Base-by-base conservation (phyloP, 169 alveolate genomes). In the Ichthyophthirius multifiliis region DNA sequence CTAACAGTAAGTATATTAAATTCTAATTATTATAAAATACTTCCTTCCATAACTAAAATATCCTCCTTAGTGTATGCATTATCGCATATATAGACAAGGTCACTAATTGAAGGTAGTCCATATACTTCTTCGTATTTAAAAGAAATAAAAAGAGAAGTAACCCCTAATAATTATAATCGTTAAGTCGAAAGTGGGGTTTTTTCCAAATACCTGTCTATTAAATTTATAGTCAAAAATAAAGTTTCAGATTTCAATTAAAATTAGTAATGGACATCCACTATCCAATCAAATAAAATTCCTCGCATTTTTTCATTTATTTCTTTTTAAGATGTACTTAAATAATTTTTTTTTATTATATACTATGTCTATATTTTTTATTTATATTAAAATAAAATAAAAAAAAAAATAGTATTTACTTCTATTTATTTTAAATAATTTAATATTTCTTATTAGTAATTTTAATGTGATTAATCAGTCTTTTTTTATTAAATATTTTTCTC, bases 71-170 rank as follows among this genome's bases (percentile, higher is more conserved):
- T 76, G 67, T 92, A 94, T 6, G 96, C 95, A 27, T 91, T 90
- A 65, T 92, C 96, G n/a, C 95, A 90, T 15, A 94, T 91, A 74
- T 92, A 91, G 1, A 91, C 94, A 43, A 94, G 90, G 67, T 92
- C 96, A 65, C 86, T 89, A 43, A 92, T 85, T 43, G 88, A 93
- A 65, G 97, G 97, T 5, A 81, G 82, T 23, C 95, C 86, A 75
- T 94, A 94, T 16, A 94, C 92, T 74, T 94, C 97, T 81, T 94
- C 97, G 83, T 92, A 94, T 74, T 94, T 94, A 4, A 92, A 82
- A 4, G 96, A 96, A 16, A 94, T 91, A 37, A 94, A 88, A 89
- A 94, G 75, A 20, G 96, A 90, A 18, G 95, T 82, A 4, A 92
- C 91, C 43, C 96, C 96, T 10, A 90, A 89, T 16, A 94, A 88